Evolutionary conservation across 1,139 yeast genomes (phyloP), one percentile per base, ranked within the genome.

Genomic region (Taphrina deformans): DNA sequence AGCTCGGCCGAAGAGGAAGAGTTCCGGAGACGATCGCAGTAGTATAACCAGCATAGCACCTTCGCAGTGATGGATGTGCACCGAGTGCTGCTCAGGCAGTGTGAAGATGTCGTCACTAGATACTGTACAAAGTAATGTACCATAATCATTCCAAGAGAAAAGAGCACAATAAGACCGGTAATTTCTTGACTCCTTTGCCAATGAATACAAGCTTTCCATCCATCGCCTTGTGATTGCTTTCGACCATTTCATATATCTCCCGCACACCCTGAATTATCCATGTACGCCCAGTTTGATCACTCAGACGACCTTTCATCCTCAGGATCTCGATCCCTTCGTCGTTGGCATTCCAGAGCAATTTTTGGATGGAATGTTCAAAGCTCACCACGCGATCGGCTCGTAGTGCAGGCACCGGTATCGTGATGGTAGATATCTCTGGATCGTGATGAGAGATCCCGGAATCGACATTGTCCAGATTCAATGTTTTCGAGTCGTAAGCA

Each of bases 201-300:
- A 93, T 93, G 23, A 92, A 78, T 0, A 93, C 96, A 55, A 93
- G 73, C 74, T 89, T 88, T 69, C 84, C 79, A 3, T 70, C 69
- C 4, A 72, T 65, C 16, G 75, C 69, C 5, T 80, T 23, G 16
- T 16, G 10, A 4, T 16, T 31, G 29, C 26, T 16, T 50, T 59
- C 56, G 38, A 50, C 52, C 63, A 59, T 79, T 69, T 93, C 99
- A 75, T 90, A 93, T 0, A 96, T 89, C 67, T 90, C 96, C 68
- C 98, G 79, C 0, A 93, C 99, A 3, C 96, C 98, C 74, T 93
- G 99, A n/a, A 93, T 77, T 1, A 93, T 91, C 53, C 71, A 71
- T 26, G 74, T 71, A 67, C 82, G 79, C n/a, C 82, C 85, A 2
- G 73, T 73, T 1, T 67, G 59, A 18, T 70, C 68, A 1, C 86